phyloP scores from a whole-genome alignment of 805 yeast species.

The Monosporozyma aerobia region DNA sequence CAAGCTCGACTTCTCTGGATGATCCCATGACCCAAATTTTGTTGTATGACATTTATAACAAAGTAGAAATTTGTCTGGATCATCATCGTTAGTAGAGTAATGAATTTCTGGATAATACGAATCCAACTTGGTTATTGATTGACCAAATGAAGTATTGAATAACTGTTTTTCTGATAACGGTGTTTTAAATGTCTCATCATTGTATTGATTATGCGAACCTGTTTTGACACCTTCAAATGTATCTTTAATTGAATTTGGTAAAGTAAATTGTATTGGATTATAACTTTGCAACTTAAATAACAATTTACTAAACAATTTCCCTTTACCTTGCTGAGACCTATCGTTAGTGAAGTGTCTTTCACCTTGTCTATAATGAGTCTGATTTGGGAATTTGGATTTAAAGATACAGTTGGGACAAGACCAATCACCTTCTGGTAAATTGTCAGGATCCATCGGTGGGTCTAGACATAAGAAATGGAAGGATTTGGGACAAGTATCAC shows the following conservation, averaged over 20 bases:
- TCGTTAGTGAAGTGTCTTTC: constrained; percentile 15
- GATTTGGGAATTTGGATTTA: constrained; percentile 29
- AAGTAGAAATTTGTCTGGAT: constrained; percentile 48
- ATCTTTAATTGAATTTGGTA: constrained; percentile 65
- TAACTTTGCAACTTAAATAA: constrained; percentile 47
- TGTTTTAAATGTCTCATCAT: constrained; percentile 43
- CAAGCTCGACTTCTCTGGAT: constrained; percentile 37
- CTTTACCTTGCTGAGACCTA: constrained; percentile 4
- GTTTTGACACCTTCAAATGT: constrained; percentile 63
- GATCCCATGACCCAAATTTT: constrained; percentile 41
- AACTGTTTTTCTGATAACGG: constrained; percentile 34
- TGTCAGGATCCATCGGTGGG: constrained; percentile 73
- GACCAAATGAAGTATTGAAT: constrained; percentile 37
- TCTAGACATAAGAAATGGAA: constrained; percentile 88
- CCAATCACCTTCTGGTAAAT: constrained; percentile 86
- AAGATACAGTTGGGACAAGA: constrained; percentile 67
- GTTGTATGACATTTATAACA: constrained; percentile 74
- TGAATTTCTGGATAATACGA: constrained; percentile 49
- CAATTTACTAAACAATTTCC: constrained; percentile 43
- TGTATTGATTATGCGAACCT: constrained; percentile 64
- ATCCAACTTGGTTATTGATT: constrained; percentile 26
- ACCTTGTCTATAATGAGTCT: constrained; percentile 14
- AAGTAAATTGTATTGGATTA: constrained; percentile 56
- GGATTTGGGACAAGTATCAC: constrained; percentile 87
- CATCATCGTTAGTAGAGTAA: constrained; percentile 34